phyloP scores from a whole-genome alignment of 345 rosid species.

The Syzygium oleosum region DNA sequence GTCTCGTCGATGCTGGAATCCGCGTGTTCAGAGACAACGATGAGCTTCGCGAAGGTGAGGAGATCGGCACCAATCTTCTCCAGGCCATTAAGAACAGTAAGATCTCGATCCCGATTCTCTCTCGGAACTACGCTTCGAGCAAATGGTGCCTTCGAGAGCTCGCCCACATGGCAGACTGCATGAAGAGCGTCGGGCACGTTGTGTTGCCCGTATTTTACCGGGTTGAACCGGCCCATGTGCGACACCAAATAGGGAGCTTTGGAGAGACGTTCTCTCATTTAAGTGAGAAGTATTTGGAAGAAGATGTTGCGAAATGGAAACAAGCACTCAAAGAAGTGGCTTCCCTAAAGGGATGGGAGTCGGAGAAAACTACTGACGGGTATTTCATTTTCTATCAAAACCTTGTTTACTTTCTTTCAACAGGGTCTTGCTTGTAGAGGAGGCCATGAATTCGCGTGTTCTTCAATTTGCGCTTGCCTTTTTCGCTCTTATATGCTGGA shows the following conservation, averaged over 20 bases:
- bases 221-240: neutral
- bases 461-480: neutral
- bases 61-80: neutral
- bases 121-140: neutral
- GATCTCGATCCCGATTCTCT: neutral
- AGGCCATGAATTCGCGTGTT: neutral
- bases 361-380: neutral
- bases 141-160: neutral
- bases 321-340: neutral
- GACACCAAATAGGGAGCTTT: neutral
- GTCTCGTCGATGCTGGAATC: neutral
- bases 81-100: neutral
- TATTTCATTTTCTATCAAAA: fast-evolving
- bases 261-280: neutral
- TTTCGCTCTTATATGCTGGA: neutral
- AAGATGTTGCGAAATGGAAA: neutral
- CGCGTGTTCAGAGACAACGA: neutral
- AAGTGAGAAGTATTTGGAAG: neutral
- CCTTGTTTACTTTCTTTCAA: neutral
- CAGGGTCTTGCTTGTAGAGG: neutral
- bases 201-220: neutral
- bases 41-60: neutral
- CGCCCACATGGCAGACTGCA: neutral
- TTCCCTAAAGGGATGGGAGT: neutral
- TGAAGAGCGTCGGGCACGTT: neutral